These are phyloP conservation scores for Fusarium tupiense DNA, from an alignment of 2,329 filamentous ascomycete species.

Conservation along the genomic window DNA sequence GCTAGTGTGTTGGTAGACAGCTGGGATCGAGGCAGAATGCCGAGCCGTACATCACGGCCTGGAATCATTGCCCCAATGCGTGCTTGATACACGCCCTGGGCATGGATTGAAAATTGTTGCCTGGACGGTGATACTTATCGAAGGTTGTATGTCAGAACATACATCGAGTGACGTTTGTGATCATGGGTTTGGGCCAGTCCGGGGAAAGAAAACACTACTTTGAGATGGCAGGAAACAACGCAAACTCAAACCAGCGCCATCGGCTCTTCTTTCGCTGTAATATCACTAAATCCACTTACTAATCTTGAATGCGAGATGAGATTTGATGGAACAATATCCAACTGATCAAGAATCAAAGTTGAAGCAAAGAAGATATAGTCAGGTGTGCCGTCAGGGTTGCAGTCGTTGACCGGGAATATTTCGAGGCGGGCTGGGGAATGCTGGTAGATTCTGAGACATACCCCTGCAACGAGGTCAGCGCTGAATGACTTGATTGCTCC, in stretches of 20 bases:
- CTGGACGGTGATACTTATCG: not conserved
- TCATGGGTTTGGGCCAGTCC: constrained; percentile 9
- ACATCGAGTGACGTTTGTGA: not conserved
- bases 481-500: constrained; percentile 23
- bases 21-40: not conserved
- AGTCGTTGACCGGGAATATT: constrained; percentile 28
- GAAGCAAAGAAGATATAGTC: constrained; percentile 26
- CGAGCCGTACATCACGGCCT: not conserved
- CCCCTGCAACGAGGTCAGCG: constrained; percentile 25
- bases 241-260: constrained; percentile 32
- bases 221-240: constrained; percentile 1
- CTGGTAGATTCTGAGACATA: constrained; percentile 42
- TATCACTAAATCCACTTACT: constrained; percentile 40
- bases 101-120: not conserved
- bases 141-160: constrained; percentile 8
- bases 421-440: constrained; percentile 42
- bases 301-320: constrained; percentile 43
- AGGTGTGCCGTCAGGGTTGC: constrained; percentile 40
- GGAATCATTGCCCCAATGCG: not conserved
- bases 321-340: constrained; percentile 25
- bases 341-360: constrained; percentile 20
- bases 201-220: constrained; percentile 30
- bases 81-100: not conserved
- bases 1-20: not conserved
- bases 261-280: constrained; percentile 43